Evolutionary conservation across 164 flowering plant genomes (phyloP).

Genomic region (Vitis cinerea): DNA sequence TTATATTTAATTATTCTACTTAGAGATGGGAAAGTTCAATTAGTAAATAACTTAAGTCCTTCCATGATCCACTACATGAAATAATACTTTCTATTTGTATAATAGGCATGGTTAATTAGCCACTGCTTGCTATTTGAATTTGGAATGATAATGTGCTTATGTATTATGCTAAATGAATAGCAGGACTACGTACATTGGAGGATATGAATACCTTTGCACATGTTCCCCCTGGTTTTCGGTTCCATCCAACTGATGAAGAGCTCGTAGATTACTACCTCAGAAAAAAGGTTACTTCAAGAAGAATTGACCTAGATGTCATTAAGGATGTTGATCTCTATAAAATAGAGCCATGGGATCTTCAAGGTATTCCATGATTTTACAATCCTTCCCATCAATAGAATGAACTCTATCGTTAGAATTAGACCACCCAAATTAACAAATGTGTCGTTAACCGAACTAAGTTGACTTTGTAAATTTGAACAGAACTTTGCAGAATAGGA

Average conservation of each 20-base stretch:
- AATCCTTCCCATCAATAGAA: background rate
- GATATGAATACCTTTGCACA: conserved; percentile 44
- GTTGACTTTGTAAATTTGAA: background rate
- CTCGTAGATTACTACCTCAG: conserved; percentile 64
- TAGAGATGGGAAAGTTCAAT: too few relatives aligned
- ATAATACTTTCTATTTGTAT: too few relatives aligned
- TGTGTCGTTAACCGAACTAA: too few relatives aligned
- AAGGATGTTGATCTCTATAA: conserved; percentile 66
- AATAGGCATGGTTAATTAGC: too few relatives aligned
- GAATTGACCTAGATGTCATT: conserved; percentile 54
- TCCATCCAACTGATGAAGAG: conserved; percentile 73
- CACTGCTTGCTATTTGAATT: too few relatives aligned
- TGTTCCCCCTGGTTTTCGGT: conserved; percentile 69
- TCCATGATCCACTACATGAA: too few relatives aligned
- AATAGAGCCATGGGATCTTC: conserved; percentile 75
- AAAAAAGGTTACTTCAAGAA: conserved; percentile 40
- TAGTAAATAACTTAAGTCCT: too few relatives aligned
- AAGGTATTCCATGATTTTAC: conserved; percentile 30
- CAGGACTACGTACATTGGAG: conserved; percentile 5
- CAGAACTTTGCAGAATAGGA: conserved; percentile 70
- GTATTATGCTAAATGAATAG: background rate
- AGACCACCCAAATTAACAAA: too few relatives aligned
- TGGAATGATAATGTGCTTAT: background rate
- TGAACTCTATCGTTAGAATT: too few relatives aligned
- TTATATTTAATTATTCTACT: too few relatives aligned